Conservation (phyloP, 495 filamentous ascomycete genomes). For the Parathielavia hyrcaniae region DNA sequence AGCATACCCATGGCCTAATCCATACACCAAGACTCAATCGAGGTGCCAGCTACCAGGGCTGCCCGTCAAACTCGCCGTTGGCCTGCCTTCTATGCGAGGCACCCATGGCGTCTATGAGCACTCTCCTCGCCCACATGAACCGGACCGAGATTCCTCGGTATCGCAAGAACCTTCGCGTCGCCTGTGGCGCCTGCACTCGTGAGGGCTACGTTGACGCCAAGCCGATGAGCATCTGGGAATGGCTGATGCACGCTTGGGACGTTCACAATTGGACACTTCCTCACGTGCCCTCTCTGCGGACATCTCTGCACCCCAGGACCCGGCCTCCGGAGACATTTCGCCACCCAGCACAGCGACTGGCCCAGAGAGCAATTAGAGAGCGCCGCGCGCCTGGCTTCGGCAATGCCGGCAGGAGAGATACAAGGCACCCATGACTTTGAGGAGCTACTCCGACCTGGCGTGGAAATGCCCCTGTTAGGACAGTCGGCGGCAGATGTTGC, state of each 20-base stretch:
- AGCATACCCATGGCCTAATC: too few species aligned
- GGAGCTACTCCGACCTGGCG: conserved; percentile 10
- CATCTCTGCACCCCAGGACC: conserved; percentile 12
- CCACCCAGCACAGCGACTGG: conserved; percentile 8
- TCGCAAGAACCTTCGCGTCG: too few species aligned
- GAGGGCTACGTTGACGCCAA: conserved; percentile 9
- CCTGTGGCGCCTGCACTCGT: too few species aligned
- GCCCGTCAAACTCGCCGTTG: too few species aligned
- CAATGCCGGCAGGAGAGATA: conserved; percentile 9
- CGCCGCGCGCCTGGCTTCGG: conserved; percentile 9
- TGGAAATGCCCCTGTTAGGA: conserved; percentile 13
- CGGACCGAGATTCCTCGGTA: too few species aligned
- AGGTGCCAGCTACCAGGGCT: too few species aligned
- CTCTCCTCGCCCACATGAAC: too few species aligned
- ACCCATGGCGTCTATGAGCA: too few species aligned
- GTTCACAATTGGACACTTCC: conserved; percentile 9
- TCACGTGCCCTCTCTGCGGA: conserved; percentile 9
- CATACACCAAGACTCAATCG: too few species aligned
- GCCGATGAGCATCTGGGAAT: conserved; percentile 15
- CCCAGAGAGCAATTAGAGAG: conserved; percentile 7
- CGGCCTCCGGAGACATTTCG: conserved; percentile 14
- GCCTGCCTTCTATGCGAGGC: too few species aligned
- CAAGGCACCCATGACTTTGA: conserved; percentile 6
- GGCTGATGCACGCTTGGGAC: conserved; percentile 10
- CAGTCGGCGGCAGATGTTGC: conserved; percentile 6